Evolutionary conservation across 257 asterid genomes (phyloP).

Genomic region (Hygrophila difformis): DNA sequence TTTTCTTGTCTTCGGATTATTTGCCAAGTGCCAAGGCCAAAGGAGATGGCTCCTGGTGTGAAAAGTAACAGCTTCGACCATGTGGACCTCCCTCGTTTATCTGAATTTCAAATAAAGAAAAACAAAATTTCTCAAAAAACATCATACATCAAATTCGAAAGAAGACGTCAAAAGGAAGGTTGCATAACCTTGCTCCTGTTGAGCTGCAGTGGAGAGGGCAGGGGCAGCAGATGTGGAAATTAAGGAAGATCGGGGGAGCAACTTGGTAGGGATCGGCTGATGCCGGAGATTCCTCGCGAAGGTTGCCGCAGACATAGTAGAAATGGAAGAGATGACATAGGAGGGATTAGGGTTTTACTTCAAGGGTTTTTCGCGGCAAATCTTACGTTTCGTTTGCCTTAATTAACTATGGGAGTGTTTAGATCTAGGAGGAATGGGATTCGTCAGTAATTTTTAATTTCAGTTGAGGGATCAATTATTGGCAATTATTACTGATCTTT

Average conservation of each 20-base stretch:
- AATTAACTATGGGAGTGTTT: no score
- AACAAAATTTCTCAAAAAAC: constrained; percentile 1
- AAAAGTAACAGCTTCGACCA: constrained; percentile 87
- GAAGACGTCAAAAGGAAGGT: neutral
- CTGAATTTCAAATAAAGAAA: constrained; percentile 27
- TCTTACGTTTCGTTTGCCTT: no score
- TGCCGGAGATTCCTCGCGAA: no score
- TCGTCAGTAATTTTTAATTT: no score
- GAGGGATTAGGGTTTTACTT: no score
- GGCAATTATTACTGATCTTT: no score
- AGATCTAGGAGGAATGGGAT: no score
- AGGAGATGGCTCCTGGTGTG: constrained; percentile 78
- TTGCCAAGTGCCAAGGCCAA: constrained; percentile 98
- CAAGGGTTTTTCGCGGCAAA: no score
- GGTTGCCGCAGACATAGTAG: no score
- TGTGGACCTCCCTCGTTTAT: constrained; percentile 38
- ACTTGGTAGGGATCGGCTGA: constrained; percentile 19
- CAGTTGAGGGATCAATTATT: no score
- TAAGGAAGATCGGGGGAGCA: constrained; percentile 31
- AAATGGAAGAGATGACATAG: no score
- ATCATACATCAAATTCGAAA: constrained; percentile 14
- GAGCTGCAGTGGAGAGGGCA: constrained; percentile 28
- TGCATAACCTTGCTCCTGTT: constrained; percentile 36
- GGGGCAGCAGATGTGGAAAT: constrained; percentile 36
- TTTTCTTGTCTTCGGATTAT: constrained; percentile 83